Evolutionary conservation across 345 rosid genomes (phyloP).

Genomic region (Lenwebbia sp.): DNA sequence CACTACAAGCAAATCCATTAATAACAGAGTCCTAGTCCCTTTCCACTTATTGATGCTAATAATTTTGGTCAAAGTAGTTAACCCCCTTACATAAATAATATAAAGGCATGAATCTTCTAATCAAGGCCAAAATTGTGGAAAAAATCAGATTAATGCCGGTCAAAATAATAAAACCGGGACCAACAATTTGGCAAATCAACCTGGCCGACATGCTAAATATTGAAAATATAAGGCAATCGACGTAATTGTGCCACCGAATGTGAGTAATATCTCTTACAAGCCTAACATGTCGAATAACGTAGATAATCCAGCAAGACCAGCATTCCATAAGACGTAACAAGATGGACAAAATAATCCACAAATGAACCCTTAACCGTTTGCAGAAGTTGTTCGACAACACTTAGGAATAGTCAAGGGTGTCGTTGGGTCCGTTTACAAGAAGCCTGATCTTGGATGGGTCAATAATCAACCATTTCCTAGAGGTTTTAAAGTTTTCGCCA

Average conservation of each 20-base stretch:
- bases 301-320: not conserved
- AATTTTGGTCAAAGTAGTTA: not conserved
- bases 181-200: not conserved
- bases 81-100: not conserved
- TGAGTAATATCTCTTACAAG: not conserved
- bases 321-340: not conserved
- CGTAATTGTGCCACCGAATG: not conserved
- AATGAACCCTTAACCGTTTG: not conserved
- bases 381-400: not conserved
- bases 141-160: not conserved
- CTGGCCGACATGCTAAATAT: not conserved
- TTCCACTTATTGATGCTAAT: not conserved
- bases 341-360: not conserved
- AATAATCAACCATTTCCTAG: not conserved
- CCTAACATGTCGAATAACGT: not conserved
- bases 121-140: not conserved
- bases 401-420: not conserved
- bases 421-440: not conserved
- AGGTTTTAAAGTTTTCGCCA: not conserved
- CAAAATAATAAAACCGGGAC: not conserved
- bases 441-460: not conserved
- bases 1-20: not conserved
- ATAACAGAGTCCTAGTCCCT: not conserved
- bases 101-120: not conserved
- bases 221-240: not conserved